These are phyloP conservation scores for Trametopsis cervina DNA, from an alignment of 768 basidiomycete genomes.

Conservation along the genomic window DNA sequence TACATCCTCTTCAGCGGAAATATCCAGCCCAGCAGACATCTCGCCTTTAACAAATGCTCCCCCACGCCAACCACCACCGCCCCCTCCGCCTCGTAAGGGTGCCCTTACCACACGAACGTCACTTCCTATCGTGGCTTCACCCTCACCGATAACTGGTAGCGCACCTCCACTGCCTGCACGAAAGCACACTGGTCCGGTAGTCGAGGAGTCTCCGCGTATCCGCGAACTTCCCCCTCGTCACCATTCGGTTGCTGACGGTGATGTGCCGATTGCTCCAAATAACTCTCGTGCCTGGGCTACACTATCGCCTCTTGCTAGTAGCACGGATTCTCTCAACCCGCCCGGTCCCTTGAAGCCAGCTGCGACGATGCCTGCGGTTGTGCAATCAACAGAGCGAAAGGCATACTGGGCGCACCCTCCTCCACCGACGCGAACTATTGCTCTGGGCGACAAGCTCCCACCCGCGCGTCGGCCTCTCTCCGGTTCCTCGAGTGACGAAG, in stretches of 20 bases:
- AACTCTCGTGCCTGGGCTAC: not conserved
- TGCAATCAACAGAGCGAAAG: constrained; percentile 17
- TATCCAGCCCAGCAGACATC: constrained; percentile 4
- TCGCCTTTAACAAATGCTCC: constrained; percentile 13
- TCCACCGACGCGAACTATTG: constrained; percentile 71
- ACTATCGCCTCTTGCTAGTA: not conserved
- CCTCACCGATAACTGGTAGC: constrained; percentile 17
- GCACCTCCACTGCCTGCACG: constrained; percentile 32
- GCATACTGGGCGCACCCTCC: constrained; percentile 38
- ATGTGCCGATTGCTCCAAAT: not conserved
- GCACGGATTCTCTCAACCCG: not conserved
- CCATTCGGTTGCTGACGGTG: constrained; percentile 11
- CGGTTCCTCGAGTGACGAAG: constrained; percentile 37
- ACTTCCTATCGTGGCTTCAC: constrained; percentile 8
- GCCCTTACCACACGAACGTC: constrained; percentile 3
- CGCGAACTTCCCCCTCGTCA: constrained; percentile 11
- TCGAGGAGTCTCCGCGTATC: constrained; percentile 12
- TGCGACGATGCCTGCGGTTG: not conserved
- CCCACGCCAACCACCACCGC: constrained; percentile 15
- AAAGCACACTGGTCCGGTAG: constrained; percentile 11
- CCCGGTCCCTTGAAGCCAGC: not conserved
- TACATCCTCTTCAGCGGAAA: not conserved
- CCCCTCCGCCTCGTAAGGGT: constrained; percentile 17
- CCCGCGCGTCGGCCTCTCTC: constrained; percentile 39
- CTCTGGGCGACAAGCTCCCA: constrained; percentile 61